phyloP scores from a whole-genome alignment of 352 stramenopile genomes.

The Phytophthora pluvialis region DNA sequence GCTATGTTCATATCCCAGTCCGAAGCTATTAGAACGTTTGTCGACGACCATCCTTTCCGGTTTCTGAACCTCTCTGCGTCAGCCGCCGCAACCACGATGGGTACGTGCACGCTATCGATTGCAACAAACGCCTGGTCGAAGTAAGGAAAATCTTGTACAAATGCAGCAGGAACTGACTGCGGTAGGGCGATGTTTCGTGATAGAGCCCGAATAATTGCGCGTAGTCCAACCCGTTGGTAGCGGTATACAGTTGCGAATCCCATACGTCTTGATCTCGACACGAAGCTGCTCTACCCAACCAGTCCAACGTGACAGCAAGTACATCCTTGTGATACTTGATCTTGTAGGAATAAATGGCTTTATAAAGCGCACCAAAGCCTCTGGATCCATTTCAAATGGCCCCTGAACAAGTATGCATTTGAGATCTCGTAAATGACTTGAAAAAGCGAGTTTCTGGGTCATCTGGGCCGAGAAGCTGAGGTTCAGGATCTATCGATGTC shows the following conservation, averaged over 20 bases:
- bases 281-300: background rate
- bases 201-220: background rate
- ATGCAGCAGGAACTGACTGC: background rate
- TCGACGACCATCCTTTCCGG: slow-evolving; percentile 6
- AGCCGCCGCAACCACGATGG: background rate
- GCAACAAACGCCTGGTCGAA: slow-evolving; percentile 9
- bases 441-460: background rate
- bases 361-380: background rate
- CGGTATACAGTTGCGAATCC: slow-evolving; percentile 1
- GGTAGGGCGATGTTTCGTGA: background rate
- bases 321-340: slow-evolving; percentile 1
- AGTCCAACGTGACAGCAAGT: background rate
- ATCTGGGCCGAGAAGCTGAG: background rate
- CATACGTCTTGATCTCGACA: slow-evolving; percentile 8
- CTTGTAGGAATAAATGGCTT: background rate
- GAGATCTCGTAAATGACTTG: background rate
- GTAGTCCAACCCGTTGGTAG: slow-evolving; percentile 1
- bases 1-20: background rate
- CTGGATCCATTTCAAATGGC: background rate
- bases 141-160: background rate
- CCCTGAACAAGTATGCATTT: background rate
- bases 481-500: too few relatives aligned
- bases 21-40: background rate
- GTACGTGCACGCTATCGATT: slow-evolving; percentile 14
- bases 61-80: slow-evolving; percentile 12